Percentiles rank a stretch among this genome's conserved stretches.
Evolutionary conservation across 129 eudicot species (phyloP).

Genomic region (Chrysanthemum seticuspe): DNA sequence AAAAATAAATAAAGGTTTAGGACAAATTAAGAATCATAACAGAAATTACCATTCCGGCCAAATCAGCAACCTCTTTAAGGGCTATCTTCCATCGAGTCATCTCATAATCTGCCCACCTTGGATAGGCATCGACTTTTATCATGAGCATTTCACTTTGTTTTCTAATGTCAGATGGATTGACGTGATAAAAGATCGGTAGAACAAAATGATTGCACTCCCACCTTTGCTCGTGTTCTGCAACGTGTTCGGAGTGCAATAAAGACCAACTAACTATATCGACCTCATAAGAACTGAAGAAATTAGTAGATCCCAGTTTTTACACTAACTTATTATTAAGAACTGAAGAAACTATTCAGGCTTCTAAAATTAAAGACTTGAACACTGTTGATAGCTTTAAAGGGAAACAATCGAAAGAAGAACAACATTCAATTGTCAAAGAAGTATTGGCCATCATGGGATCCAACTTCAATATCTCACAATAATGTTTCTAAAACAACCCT

Average conservation of each 20-base stretch:
- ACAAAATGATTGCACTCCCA: constrained; percentile 11
- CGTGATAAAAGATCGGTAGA: constrained; percentile 8
- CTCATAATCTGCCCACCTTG: not conserved
- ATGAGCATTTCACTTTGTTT: not conserved
- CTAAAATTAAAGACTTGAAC: constrained; percentile 24
- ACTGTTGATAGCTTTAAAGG: constrained; percentile 37
- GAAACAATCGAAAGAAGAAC: constrained; percentile 63
- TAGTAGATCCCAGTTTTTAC: constrained; percentile 28
- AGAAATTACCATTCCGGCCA: not conserved
- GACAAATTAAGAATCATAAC: not conserved
- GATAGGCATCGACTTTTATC: not conserved
- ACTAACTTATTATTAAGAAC: constrained; percentile 40
- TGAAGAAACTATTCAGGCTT: constrained; percentile 42
- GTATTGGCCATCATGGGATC: constrained; percentile 95
- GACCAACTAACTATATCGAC: too few relatives aligned
- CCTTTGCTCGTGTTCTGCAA: not conserved
- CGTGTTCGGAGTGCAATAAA: too few relatives aligned
- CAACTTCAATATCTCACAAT: not conserved
- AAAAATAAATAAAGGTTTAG: not conserved
- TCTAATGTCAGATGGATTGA: constrained; percentile 9
- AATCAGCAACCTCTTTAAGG: constrained; percentile 13
- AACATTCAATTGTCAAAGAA: constrained; percentile 45
- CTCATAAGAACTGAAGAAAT: not conserved
- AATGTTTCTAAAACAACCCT: too few relatives aligned
- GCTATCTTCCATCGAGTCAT: constrained; percentile 7